Evolutionary conservation across 2,329 filamentous ascomycete genomes (phyloP).

Genomic region (Dactylonectria estremocensis): DNA sequence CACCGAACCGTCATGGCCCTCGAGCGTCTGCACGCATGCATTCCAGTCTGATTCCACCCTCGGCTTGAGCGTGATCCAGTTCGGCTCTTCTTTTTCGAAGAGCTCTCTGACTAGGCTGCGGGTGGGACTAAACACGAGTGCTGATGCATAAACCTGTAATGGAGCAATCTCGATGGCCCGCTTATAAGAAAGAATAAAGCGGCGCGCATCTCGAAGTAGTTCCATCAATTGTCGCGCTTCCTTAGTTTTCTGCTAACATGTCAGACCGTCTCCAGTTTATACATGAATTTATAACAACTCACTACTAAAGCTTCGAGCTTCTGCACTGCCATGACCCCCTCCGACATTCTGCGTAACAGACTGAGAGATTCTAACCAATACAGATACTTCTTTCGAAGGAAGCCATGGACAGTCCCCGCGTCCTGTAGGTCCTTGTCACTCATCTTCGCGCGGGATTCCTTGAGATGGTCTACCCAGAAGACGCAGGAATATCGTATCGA

Average conservation of each 20-base stretch:
- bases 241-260: too few species aligned
- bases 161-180: not conserved
- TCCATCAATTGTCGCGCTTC: too few species aligned
- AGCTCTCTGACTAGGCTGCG: not conserved
- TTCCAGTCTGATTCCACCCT: not conserved
- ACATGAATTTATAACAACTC: not conserved
- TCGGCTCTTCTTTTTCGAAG: not conserved
- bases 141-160: not conserved
- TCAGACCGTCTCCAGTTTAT: not conserved
- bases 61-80: not conserved
- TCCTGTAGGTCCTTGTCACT: not conserved
- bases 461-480: conserved; percentile 39
- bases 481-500: conserved; percentile 36
- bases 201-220: too few species aligned
- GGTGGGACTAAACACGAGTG: not conserved
- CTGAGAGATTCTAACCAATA: not conserved
- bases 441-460: not conserved
- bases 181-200: too few species aligned
- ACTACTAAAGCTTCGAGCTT: not conserved
- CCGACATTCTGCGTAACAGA: not conserved
- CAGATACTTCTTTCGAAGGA: not conserved
- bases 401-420: not conserved
- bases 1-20: too few species aligned
- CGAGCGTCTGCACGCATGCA: not conserved
- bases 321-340: not conserved